A percentile compares a stretch with the other conserved stretches of the same genome.
Evolutionary conservation across 805 yeast species (phyloP).

Genomic region (Candida arabinofermentans): DNA sequence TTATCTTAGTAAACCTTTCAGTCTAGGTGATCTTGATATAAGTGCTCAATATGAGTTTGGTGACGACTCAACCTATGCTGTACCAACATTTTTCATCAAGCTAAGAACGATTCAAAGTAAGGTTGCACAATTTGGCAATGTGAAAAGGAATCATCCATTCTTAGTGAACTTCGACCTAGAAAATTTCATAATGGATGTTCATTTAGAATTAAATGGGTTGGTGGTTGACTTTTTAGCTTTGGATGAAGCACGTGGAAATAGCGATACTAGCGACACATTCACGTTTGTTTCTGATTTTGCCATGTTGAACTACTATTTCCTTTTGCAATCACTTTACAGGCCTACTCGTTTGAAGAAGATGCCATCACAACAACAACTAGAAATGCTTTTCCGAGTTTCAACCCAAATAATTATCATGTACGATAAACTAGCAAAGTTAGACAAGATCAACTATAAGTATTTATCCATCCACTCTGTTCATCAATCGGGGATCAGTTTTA

Average conservation of each 20-base stretch:
- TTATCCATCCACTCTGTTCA: conserved; percentile 20
- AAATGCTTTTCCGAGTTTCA: conserved; percentile 11
- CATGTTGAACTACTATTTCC: conserved; percentile 18
- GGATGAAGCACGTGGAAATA: neutral
- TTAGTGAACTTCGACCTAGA: conserved; percentile 4
- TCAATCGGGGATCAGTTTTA: conserved; percentile 16
- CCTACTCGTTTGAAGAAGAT: conserved; percentile 8
- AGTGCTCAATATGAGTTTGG: conserved; percentile 5
- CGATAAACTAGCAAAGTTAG: conserved; percentile 4
- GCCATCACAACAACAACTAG: conserved; percentile 7
- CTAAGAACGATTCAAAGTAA: conserved; percentile 16
- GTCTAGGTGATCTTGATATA: conserved; percentile 35
- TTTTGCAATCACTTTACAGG: conserved; percentile 14
- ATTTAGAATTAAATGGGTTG: conserved; percentile 14
- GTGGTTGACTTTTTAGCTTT: conserved; percentile 6
- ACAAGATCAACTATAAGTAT: conserved; percentile 19
- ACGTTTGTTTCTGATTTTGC: conserved; percentile 11
- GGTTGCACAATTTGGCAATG: conserved; percentile 14
- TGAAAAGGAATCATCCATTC: neutral
- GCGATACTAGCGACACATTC: neutral
- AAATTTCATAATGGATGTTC: conserved; percentile 11
- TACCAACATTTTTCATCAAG: conserved; percentile 13
- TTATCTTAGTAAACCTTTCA: conserved; percentile 43
- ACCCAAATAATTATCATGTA: conserved; percentile 11
- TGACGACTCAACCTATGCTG: conserved; percentile 3